Base-by-base conservation (phyloP, 345 rosid genomes). In the Microthlaspi erraticum region DNA sequence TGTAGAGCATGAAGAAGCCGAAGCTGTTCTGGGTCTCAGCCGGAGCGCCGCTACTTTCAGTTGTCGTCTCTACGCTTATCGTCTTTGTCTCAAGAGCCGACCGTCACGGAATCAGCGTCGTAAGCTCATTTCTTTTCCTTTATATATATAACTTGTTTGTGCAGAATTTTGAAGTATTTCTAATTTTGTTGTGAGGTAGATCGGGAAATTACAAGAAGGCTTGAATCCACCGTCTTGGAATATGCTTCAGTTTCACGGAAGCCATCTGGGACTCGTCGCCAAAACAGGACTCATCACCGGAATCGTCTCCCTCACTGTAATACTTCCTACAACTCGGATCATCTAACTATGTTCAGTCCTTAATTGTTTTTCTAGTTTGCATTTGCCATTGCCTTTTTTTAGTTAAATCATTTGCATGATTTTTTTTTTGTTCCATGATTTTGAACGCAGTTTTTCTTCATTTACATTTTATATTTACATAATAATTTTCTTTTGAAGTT, bases 151-250 rank as follows among this genome's bases (percentile, higher is more conserved):
- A 64, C n/a, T 10, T 0, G 13, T 18, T 2, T 13, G 9, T 3
- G 38, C 7, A 62, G 5, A 50, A 10, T n/a, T 7, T 36, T 38
- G 17, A 17, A 70, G 20, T 41, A 18, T 64, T 61, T 20, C 26
- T 2, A 18, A 18, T 38, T 16, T 39, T 5, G 45, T 39, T 5
- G 45, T 70, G 38, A n/a, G 39, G 39, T 2, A 93, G 99, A 94
- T 94, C 58, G 99, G 99, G 16, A 84, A 89, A 70, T 62, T 94
- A 36, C 88, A 82, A 82, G 81, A 85, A 82, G 99, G 99, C 36
- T 73, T 94, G 37, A 94, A 94, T 76, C 99, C 99, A 45, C 93
- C 96, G 31, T 91, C 99, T 48, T 86, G 88, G 97, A 83, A 87
- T 70, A 85, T 88, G 99, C 71, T 94, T 77, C 88, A 82, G 10